These are phyloP conservation scores for Schizothecium vesticola DNA, from an alignment of 495 filamentous ascomycete species.

Conservation along the genomic window DNA sequence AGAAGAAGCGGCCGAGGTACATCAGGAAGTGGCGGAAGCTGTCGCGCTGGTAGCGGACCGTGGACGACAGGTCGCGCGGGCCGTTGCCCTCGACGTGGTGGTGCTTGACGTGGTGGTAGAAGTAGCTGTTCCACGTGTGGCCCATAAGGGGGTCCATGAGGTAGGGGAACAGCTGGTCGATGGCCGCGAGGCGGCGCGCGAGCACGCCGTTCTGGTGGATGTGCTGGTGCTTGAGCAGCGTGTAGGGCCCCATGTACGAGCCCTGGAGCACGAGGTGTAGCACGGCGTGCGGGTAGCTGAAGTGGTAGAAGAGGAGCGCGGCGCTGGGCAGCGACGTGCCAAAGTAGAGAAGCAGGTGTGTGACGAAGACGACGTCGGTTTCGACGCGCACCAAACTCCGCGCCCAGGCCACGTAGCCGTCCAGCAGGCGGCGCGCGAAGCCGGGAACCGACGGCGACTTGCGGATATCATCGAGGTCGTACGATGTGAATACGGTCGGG, in stretches of 20 bases:
- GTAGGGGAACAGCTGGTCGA: conserved; percentile 67
- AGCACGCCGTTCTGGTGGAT: conserved; percentile 72
- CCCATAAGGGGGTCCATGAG: conserved; percentile 69
- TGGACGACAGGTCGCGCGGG: conserved; percentile 67
- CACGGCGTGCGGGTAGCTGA: conserved; percentile 60
- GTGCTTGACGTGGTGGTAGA: conserved; percentile 79
- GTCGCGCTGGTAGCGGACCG: conserved; percentile 72
- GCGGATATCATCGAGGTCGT: conserved; percentile 24
- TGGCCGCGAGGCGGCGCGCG: conserved; percentile 37
- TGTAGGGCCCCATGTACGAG: conserved; percentile 66
- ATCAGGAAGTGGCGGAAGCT: conserved; percentile 54
- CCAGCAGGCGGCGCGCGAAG: conserved; percentile 6
- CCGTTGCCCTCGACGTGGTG: conserved; percentile 82
- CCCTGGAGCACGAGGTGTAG: conserved; percentile 56
- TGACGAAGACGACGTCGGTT: conserved; percentile 59
- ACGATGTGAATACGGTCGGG: conserved; percentile 36
- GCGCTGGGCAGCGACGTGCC: conserved; percentile 63
- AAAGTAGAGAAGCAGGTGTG: conserved; percentile 68
- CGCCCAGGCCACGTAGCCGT: conserved; percentile 25
- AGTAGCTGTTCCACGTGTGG: conserved; percentile 80
- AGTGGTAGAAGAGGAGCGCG: conserved; percentile 55
- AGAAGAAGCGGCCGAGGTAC: conserved; percentile 67
- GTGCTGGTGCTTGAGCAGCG: conserved; percentile 77
- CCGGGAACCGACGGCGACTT: neutral
- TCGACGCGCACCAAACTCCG: conserved; percentile 24